phyloP scores from a whole-genome alignment of 176 grass and related monocot species.

The Avena insularis region DNA sequence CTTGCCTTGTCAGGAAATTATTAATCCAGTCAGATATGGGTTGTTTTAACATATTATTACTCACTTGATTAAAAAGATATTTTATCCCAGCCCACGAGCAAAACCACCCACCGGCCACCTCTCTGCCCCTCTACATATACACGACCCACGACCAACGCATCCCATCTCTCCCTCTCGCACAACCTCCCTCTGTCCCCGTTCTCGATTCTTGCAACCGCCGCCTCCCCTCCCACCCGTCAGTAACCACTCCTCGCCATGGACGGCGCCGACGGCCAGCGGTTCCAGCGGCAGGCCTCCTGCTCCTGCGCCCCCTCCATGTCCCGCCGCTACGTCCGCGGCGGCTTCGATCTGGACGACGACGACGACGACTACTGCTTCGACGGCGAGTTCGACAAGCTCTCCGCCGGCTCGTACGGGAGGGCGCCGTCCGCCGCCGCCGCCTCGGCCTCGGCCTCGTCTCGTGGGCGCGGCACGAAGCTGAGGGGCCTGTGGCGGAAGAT shows the following conservation, averaged over 20 bases:
- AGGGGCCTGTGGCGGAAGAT: slow-evolving; percentile 71
- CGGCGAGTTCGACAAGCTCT: slow-evolving; percentile 28
- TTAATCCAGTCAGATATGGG: slow-evolving; percentile 28
- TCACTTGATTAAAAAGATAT: slow-evolving; percentile 15
- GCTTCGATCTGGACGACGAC: slow-evolving; percentile 45
- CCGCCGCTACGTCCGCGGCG: slow-evolving; percentile 53
- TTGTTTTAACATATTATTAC: neutral
- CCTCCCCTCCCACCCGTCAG: neutral
- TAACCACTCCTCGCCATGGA: slow-evolving; percentile 47
- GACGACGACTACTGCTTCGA: neutral
- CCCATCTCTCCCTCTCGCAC: neutral
- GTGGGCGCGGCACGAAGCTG: slow-evolving; percentile 41
- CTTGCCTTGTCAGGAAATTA: neutral
- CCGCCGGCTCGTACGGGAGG: neutral
- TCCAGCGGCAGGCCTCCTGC: slow-evolving; percentile 73
- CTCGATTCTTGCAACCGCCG: neutral
- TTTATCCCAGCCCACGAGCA: neutral
- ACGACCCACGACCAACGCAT: slow-evolving; percentile 34
- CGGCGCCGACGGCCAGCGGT: slow-evolving; percentile 54
- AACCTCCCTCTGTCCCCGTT: slow-evolving; percentile 10
- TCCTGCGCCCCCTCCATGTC: slow-evolving; percentile 58
- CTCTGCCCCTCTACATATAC: slow-evolving; percentile 38
- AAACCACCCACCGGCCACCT: slow-evolving; percentile 38
- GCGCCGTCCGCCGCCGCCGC: neutral
- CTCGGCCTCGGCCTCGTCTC: neutral